A percentile compares a stretch with the other conserved stretches of the same genome.
Conservation (phyloP, 2,329 filamentous ascomycete species). For the Botrytis elliptica region DNA sequence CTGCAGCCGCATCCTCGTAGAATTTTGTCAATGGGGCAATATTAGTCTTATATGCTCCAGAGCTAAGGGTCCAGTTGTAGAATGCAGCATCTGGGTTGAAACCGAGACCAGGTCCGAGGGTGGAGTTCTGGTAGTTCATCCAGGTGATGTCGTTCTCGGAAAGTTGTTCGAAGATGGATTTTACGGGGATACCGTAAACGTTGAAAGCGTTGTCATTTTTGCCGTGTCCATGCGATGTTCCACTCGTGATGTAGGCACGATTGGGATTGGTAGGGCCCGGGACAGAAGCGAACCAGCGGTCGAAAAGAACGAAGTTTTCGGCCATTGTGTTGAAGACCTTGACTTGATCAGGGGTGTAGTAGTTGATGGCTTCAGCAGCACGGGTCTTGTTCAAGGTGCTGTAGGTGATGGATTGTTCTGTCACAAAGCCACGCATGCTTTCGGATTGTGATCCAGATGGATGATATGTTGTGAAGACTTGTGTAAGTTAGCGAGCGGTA, state of each 20-base stretch:
- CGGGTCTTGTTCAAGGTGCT: slow-evolving; percentile 40
- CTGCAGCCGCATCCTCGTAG: slow-evolving; percentile 46
- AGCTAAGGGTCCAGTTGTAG: slow-evolving; percentile 45
- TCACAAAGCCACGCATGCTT: slow-evolving; percentile 45
- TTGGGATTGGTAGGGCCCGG: slow-evolving; percentile 43
- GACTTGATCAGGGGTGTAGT: slow-evolving; percentile 45
- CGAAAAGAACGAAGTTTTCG: slow-evolving; percentile 47
- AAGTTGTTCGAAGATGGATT: slow-evolving; percentile 44
- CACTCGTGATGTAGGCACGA: slow-evolving; percentile 40
- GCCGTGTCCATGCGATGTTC: slow-evolving; percentile 44
- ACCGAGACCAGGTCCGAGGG: slow-evolving; percentile 36
- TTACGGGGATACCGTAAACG: slow-evolving; percentile 41
- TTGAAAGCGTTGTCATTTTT: slow-evolving; percentile 41
- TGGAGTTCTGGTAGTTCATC: slow-evolving; percentile 49
- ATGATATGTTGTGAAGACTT: slow-evolving; percentile 43
- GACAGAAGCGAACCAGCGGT: slow-evolving; percentile 45
- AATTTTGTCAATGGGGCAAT: slow-evolving; percentile 44
- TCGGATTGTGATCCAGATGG: slow-evolving; percentile 33
- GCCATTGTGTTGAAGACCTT: slow-evolving; percentile 44
- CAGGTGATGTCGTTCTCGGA: slow-evolving; percentile 44
- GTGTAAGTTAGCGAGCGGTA: slow-evolving; percentile 19
- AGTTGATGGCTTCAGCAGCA: slow-evolving; percentile 46
- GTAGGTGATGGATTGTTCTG: slow-evolving; percentile 43
- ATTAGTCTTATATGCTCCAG: slow-evolving; percentile 40
- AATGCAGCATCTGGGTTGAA: slow-evolving; percentile 47